Percentiles rank a stretch among this genome's conserved stretches.
Conservation (phyloP, 2,329 filamentous ascomycete genomes). For the Trichoderma sp. region DNA sequence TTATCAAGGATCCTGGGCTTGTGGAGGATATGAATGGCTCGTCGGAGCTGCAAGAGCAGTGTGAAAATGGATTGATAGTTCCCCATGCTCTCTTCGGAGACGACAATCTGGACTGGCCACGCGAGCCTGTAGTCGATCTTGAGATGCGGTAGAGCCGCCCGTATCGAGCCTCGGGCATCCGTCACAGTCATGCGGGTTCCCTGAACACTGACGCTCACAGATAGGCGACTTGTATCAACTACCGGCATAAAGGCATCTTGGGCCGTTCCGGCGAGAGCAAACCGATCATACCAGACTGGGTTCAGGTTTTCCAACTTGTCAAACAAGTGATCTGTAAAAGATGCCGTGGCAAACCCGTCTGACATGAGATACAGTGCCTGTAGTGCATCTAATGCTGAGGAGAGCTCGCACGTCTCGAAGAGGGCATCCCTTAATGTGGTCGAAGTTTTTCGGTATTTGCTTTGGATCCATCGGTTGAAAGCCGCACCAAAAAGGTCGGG, state of each 20-base stretch:
- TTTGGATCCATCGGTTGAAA: constrained; percentile 73
- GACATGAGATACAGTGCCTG: constrained; percentile 72
- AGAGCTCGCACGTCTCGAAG: constrained; percentile 66
- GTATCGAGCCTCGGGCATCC: constrained; percentile 55
- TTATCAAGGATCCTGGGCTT: constrained; percentile 46
- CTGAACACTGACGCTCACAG: constrained; percentile 50
- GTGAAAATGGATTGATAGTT: constrained; percentile 72
- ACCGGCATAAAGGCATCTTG: constrained; percentile 64
- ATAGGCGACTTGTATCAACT: constrained; percentile 60
- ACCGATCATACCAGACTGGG: constrained; percentile 72
- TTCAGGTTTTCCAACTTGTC: constrained; percentile 64
- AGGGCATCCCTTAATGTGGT: constrained; percentile 63
- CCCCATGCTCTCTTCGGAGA: constrained; percentile 60
- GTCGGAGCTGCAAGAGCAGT: constrained; percentile 72
- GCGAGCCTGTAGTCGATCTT: constrained; percentile 64
- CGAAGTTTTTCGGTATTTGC: constrained; percentile 69
- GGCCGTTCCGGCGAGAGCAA: constrained; percentile 72
- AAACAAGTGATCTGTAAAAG: constrained; percentile 68
- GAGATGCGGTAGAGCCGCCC: constrained; percentile 55
- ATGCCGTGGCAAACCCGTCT: constrained; percentile 65
- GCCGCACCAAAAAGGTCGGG: constrained; percentile 68
- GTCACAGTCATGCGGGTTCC: constrained; percentile 42
- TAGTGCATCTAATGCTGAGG: constrained; percentile 61
- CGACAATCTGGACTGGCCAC: constrained; percentile 68
- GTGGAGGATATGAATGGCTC: constrained; percentile 65